phyloP scores from a whole-genome alignment of 495 filamentous ascomycete genomes.

The Penicillium bialowiezense region DNA sequence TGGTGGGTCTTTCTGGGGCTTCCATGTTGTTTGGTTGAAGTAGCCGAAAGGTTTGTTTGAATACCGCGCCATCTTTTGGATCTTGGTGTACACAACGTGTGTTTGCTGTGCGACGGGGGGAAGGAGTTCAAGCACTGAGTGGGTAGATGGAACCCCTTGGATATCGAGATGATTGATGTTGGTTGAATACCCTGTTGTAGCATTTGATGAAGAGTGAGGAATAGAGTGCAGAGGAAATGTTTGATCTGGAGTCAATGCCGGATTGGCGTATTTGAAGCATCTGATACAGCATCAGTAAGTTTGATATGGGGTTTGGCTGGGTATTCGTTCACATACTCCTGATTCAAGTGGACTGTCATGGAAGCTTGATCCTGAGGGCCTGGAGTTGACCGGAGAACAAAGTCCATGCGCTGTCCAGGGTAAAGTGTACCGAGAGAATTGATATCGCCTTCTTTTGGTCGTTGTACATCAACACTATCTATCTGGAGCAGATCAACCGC shows the following conservation, averaged over 20 bases:
- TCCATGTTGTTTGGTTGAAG: conserved; percentile 50
- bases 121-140: conserved; percentile 17
- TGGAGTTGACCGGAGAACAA: conserved; percentile 27
- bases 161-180: conserved; percentile 20
- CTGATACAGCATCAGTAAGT: conserved; percentile 16
- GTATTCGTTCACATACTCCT: conserved; percentile 29
- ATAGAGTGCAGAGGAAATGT: conserved; percentile 23
- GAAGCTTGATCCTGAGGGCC: conserved; percentile 10
- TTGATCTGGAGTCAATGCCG: conserved; percentile 40
- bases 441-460: conserved; percentile 7
- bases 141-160: conserved; percentile 21
- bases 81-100: conserved; percentile 49
- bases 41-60: conserved; percentile 44
- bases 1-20: conserved; percentile 30
- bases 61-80: conserved; percentile 37
- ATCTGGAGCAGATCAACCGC: conserved; percentile 34
- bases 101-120: conserved; percentile 34
- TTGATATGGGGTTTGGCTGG: neutral
- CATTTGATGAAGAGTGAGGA: conserved; percentile 11
- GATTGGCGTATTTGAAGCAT: conserved; percentile 48
- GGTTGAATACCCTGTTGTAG: neutral
- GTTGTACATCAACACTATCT: conserved; percentile 38
- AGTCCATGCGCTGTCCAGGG: conserved; percentile 51
- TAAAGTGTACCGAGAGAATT: conserved; percentile 43
- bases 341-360: conserved; percentile 40